Percentiles rank a stretch among this genome's conserved stretches.
These are phyloP conservation scores for Babesia bigemina DNA, from an alignment of 169 alveolate species.

Conservation along the genomic window DNA sequence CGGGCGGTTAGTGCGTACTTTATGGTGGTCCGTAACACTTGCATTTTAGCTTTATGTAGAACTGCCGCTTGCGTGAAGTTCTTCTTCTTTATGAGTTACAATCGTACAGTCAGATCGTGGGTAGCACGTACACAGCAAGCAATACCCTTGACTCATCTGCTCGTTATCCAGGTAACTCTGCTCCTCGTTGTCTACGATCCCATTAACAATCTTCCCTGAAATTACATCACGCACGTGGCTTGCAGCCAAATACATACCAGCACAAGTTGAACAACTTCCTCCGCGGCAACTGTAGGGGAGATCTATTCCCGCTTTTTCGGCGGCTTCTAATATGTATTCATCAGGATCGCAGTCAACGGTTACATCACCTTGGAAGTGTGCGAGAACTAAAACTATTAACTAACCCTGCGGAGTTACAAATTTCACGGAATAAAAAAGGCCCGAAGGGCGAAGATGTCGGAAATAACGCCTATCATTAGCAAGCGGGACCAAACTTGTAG, in stretches of 20 bases:
- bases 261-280: conserved; percentile 87
- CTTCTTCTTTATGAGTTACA: conserved; percentile 84
- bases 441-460: conserved; percentile 9
- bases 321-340: conserved; percentile 85
- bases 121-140: conserved; percentile 81
- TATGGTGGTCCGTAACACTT: no score
- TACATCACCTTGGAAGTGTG: conserved; percentile 70
- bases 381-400: not conserved
- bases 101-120: conserved; percentile 84
- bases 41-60: not conserved
- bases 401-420: conserved; percentile 52
- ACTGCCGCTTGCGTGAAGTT: conserved; percentile 51
- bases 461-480: not conserved
- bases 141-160: conserved; percentile 77
- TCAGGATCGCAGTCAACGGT: conserved; percentile 80
- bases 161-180: conserved; percentile 81
- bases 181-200: conserved; percentile 80
- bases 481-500: not conserved
- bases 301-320: conserved; percentile 84
- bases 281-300: conserved; percentile 87
- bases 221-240: not conserved
- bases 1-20: no score
- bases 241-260: conserved; percentile 30
- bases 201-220: conserved; percentile 75
- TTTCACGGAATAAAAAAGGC: conserved; percentile 26